These are phyloP conservation scores for Talaromyces nanjingensis DNA, from an alignment of 495 filamentous ascomycete genomes.

Conservation along the genomic window DNA sequence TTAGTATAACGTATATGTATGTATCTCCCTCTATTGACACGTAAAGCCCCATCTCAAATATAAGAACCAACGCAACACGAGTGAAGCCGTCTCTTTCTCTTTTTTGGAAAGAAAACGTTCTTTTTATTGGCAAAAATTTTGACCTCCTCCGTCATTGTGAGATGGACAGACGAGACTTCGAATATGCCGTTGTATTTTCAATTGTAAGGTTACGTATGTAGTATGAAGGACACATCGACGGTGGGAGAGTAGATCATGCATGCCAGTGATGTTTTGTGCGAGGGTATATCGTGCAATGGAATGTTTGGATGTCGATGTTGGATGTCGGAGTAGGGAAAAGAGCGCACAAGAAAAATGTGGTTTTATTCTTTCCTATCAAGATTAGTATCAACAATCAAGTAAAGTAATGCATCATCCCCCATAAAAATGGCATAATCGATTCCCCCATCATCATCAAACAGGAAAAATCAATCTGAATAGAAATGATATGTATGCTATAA, in stretches of 20 bases:
- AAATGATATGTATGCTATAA: constrained; percentile 39
- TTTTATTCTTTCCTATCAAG: background rate
- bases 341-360: background rate
- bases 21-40: constrained; percentile 47
- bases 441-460: background rate
- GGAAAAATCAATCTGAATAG: background rate
- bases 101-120: constrained; percentile 24
- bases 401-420: background rate
- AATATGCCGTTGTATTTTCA: constrained; percentile 26
- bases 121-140: constrained; percentile 22
- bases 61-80: constrained; percentile 42
- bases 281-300: constrained; percentile 1
- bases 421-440: background rate
- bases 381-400: background rate
- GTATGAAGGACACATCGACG: background rate
- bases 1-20: constrained; percentile 13
- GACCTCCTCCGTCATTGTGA: constrained; percentile 44
- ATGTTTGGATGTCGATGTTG: background rate
- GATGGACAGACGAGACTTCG: constrained; percentile 43
- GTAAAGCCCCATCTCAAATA: constrained; percentile 31
- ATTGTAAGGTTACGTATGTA: background rate
- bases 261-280: background rate
- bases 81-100: constrained; percentile 27
- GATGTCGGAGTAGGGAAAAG: background rate
- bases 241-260: background rate